Evolutionary conservation across 176 grass and related monocot species (phyloP).

Genomic region (Themeda triandra): DNA sequence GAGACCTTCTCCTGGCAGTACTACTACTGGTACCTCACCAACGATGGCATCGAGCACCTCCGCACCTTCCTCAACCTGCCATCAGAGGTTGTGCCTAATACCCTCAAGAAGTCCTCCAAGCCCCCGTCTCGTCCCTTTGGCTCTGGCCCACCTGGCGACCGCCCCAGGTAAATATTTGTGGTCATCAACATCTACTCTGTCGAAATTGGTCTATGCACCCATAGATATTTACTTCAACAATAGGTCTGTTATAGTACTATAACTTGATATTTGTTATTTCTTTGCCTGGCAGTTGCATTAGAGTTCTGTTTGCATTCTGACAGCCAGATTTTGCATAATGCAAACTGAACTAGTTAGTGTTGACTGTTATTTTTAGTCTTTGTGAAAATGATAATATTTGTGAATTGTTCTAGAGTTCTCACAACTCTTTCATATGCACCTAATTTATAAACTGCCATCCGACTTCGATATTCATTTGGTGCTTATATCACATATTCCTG

Average conservation of each 20-base stretch:
- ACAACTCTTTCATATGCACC: not conserved
- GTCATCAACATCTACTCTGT: not conserved
- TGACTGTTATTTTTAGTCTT: not conserved
- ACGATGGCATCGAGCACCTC: constrained; percentile 86
- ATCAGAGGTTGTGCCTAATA: constrained; percentile 88
- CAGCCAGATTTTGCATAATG: not conserved
- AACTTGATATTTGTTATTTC: not conserved
- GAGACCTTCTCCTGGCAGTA: constrained; percentile 90
- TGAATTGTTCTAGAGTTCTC: not conserved
- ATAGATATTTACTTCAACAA: not conserved
- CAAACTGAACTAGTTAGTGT: not conserved
- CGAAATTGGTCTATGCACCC: not conserved
- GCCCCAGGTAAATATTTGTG: constrained; percentile 53
- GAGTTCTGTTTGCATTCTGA: not conserved
- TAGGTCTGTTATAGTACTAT: not conserved
- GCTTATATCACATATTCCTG: not conserved
- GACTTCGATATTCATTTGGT: not conserved
- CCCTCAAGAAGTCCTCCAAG: constrained; percentile 91
- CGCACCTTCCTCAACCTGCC: constrained; percentile 83
- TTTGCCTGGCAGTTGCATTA: not conserved
- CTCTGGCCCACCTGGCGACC: constrained; percentile 74
- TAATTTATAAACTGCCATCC: not conserved
- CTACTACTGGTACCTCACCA: constrained; percentile 97
- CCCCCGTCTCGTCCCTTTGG: constrained; percentile 71
- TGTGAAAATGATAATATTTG: not conserved